Conservation (phyloP, 208 protist species). For the Phytomonas serpens region DNA sequence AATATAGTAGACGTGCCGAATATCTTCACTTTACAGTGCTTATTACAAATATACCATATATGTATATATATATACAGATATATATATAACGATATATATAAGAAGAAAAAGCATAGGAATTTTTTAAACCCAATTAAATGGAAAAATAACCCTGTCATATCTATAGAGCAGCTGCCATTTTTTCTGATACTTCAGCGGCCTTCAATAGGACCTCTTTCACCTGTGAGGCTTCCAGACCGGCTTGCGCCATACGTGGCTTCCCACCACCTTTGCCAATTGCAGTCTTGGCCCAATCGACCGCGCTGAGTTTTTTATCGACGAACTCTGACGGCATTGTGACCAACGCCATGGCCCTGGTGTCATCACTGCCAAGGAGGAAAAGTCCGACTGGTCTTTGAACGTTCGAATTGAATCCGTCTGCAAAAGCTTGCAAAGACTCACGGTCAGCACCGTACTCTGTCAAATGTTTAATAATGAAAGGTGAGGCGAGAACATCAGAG, state of each 20-base stretch:
- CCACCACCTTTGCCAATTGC: constrained; percentile 86
- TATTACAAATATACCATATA: constrained; percentile 2
- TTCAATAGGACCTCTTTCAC: constrained; percentile 36
- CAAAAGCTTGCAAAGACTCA: constrained; percentile 75
- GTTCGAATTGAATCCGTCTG: constrained; percentile 54
- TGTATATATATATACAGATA: constrained; percentile 5
- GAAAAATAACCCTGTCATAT: neutral
- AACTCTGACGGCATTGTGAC: constrained; percentile 55
- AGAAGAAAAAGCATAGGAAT: constrained; percentile 4
- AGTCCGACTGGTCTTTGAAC: constrained; percentile 56
- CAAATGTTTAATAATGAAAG: constrained; percentile 43
- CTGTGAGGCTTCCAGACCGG: constrained; percentile 49
- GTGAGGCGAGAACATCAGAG: constrained; percentile 29
- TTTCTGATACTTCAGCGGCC: constrained; percentile 47
- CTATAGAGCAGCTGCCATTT: constrained; percentile 49
- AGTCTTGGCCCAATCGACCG: constrained; percentile 76
- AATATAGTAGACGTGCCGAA: no score
- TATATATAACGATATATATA: constrained; percentile 10
- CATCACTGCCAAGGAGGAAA: constrained; percentile 68
- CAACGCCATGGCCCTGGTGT: constrained; percentile 62
- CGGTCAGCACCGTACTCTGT: constrained; percentile 71
- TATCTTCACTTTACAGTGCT: no score
- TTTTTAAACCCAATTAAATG: neutral
- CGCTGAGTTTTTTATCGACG: constrained; percentile 74
- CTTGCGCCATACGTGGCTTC: constrained; percentile 85